Evolutionary conservation across 176 grass and related monocot genomes (phyloP).

Genomic region (Eragrostis nindensis): DNA sequence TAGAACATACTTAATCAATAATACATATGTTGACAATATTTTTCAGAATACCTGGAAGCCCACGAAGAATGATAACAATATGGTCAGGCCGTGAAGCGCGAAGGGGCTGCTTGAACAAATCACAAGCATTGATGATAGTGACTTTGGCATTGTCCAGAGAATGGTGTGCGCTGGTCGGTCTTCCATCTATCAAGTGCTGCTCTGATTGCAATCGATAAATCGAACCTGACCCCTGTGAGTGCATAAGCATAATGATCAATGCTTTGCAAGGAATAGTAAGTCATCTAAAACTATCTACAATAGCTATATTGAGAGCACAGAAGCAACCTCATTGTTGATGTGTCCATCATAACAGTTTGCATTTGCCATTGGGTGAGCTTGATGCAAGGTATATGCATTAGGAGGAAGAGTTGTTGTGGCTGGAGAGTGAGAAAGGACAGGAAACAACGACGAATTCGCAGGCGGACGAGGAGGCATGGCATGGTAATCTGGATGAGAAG

Average conservation of each 20-base stretch:
- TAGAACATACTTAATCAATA: conserved; percentile 16
- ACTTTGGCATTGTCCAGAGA: conserved; percentile 47
- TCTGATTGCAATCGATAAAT: conserved; percentile 49
- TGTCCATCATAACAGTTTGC: conserved; percentile 42
- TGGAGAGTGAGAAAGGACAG: conserved; percentile 52
- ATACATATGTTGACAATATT: conserved; percentile 16
- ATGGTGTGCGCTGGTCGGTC: conserved; percentile 25
- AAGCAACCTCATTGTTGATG: conserved; percentile 46
- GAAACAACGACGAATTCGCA: conserved; percentile 57
- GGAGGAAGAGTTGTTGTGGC: conserved; percentile 26
- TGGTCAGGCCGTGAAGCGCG: conserved; percentile 83
- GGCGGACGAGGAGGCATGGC: conserved; percentile 31
- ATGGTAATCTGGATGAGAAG: conserved; percentile 34
- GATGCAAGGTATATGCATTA: conserved; percentile 33
- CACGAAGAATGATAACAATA: conserved; percentile 93
- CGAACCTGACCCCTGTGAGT: conserved; percentile 49
- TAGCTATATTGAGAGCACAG: neutral
- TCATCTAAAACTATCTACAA: conserved; percentile 16
- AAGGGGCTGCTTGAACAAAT: conserved; percentile 85
- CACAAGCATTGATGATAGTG: conserved; percentile 62
- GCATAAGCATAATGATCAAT: conserved; percentile 22
- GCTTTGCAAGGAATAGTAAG: conserved; percentile 25
- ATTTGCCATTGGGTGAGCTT: conserved; percentile 40
- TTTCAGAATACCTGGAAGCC: conserved; percentile 76
- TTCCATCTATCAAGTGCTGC: conserved; percentile 43